Base-by-base conservation (phyloP, 352 stramenopile species). In the Aphanomyces stellatus region DNA sequence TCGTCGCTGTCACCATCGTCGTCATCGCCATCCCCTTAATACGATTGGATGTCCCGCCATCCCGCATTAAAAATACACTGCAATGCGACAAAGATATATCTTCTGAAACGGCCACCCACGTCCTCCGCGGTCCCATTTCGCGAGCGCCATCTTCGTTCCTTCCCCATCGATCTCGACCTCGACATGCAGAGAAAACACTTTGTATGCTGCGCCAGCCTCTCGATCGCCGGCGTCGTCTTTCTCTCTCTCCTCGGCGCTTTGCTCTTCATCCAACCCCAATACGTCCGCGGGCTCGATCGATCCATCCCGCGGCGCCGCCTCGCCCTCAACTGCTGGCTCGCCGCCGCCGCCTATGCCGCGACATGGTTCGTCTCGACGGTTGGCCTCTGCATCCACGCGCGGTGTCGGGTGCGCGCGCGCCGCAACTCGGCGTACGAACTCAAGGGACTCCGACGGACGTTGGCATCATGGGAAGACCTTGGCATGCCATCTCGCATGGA, bases 381-480 rank as follows among this genome's bases (percentile, higher is more conserved):
- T 10, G 17, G n/a, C 31, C 31, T 30, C 22, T 59, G 51, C n/a
- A 22, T 27, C 19, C 22, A 59, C 22, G 22, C 22, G 17, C 27
- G 51, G 17, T 11, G n/a, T 10, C 10, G 34, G 34, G 28, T 40
- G 3, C 15, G 15, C 25, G 34, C 30, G 25, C 10, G n/a, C n/a
- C n/a, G 13, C 27, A 59, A 59, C 2, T 8, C 28, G 17, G 24
- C 31, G n/a, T 33, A 55, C 28, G 31, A 59, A 30, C 31, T 59
- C 27, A 34, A 41, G 0, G 25, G 17, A 24, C 27, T 59, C 27
- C 24, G 34, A 25, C 51, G 51, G 15, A 35, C 51, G 10, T 25
- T 59, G 25, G 31, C 27, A 13, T 59, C 51, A 2, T 59, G 51
- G 51, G 51, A 59, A 40, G 51, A 59, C 31, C 51, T 59, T 13